phyloP scores from a whole-genome alignment of 148 eudicot species.

The Dysphania ambrosioides region DNA sequence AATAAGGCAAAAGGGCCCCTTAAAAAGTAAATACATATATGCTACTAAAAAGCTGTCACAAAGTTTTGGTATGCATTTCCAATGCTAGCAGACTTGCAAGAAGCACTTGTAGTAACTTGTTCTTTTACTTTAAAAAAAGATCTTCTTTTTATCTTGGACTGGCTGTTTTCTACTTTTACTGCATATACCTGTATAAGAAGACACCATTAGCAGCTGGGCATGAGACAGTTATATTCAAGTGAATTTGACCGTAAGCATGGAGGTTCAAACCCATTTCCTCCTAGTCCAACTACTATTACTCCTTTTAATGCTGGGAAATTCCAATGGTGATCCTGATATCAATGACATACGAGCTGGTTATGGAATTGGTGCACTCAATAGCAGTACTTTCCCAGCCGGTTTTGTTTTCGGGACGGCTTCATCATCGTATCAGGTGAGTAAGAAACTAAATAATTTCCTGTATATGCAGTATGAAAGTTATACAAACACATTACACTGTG shows the following conservation, averaged over 20 bases:
- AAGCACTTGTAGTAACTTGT: background rate
- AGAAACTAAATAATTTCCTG: background rate
- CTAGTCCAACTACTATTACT: constrained; percentile 1
- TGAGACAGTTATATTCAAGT: background rate
- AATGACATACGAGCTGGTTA: constrained; percentile 9
- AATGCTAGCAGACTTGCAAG: background rate
- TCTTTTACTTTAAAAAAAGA: background rate
- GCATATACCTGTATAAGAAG: constrained; percentile 5
- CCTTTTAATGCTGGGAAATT: constrained; percentile 7
- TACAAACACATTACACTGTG: background rate
- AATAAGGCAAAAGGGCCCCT: background rate
- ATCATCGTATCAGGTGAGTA: constrained; percentile 38
- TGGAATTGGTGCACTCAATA: constrained; percentile 26
- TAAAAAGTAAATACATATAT: too few relatives aligned
- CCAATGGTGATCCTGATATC: background rate
- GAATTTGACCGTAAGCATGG: background rate
- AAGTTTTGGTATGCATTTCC: background rate
- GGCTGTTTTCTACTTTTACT: background rate
- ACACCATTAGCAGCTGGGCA: background rate
- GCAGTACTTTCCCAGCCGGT: constrained; percentile 27
- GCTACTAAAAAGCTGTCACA: background rate
- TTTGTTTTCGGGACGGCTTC: constrained; percentile 39
- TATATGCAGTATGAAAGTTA: background rate
- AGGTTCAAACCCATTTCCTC: background rate
- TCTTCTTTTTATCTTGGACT: background rate